A percentile compares a stretch with the other conserved stretches of the same genome.
phyloP scores from a whole-genome alignment of 495 filamentous ascomycete species.

The Penicillium daleae region DNA sequence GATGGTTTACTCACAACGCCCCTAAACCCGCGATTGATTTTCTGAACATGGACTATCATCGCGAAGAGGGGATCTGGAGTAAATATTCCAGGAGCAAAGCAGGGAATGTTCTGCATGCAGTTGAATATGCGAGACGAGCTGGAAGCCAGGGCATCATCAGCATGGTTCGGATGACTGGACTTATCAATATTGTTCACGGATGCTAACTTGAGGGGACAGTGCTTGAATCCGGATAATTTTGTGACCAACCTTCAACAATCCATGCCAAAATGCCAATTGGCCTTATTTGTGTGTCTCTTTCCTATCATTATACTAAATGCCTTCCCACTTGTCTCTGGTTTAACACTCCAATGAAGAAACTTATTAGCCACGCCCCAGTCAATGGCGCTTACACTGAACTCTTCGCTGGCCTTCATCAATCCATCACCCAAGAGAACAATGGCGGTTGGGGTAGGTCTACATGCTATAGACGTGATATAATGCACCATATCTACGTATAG shows the following conservation, averaged over 20 bases:
- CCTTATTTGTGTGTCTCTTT: no score
- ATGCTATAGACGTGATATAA: no score
- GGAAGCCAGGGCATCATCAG: neutral
- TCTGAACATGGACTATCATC: neutral
- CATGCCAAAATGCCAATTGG: no score
- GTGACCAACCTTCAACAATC: no score
- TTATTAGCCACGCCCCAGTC: neutral
- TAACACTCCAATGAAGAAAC: neutral
- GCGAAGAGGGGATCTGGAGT: neutral
- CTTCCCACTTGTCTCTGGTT: neutral
- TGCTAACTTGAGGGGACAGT: no score
- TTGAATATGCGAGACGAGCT: neutral
- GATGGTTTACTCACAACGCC: neutral
- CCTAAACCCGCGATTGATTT: neutral
- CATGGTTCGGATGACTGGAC: neutral
- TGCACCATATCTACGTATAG: neutral
- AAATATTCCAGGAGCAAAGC: neutral
- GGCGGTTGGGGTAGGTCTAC: neutral
- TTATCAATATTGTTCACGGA: neutral
- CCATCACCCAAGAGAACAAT: neutral
- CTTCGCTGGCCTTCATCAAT: neutral
- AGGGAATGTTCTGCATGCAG: neutral
- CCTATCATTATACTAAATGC: no score
- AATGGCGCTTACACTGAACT: neutral
- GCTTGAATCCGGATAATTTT: neutral